These are phyloP conservation scores for Dalechampia spathulata DNA, from an alignment of 441 rosid species.

Conservation along the genomic window DNA sequence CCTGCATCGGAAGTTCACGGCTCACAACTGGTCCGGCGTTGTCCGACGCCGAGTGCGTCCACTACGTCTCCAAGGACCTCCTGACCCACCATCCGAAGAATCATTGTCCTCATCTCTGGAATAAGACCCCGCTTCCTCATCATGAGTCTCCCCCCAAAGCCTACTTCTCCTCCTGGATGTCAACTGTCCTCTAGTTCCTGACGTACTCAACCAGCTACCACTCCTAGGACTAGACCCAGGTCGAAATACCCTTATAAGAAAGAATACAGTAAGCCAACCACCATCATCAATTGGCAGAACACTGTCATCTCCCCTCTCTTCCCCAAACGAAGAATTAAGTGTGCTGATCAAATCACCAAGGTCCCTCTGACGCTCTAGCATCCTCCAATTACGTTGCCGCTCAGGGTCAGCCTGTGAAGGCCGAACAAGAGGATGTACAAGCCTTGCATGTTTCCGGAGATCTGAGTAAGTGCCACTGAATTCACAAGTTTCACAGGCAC, in stretches of 20 bases:
- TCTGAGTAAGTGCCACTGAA: conserved; percentile 72
- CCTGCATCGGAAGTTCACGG: not conserved
- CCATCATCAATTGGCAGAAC: conserved; percentile 57
- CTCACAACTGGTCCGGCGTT: conserved; percentile 40
- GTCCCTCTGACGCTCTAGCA: conserved; percentile 93
- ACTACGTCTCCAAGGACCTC: conserved; percentile 33
- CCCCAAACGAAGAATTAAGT: conserved; percentile 75
- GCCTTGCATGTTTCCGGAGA: conserved; percentile 90
- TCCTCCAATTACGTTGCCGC: conserved; percentile 85
- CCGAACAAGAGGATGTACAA: conserved; percentile 73
- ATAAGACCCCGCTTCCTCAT: conserved; percentile 56
- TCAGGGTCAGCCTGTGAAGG: conserved; percentile 92
- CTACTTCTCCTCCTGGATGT: conserved; percentile 60
- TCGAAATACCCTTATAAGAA: conserved; percentile 74
- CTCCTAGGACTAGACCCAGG: conserved; percentile 65
- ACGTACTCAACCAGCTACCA: conserved; percentile 61
- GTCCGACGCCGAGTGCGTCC: conserved; percentile 32
- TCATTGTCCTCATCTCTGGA: conserved; percentile 61
- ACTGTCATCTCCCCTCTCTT: conserved; percentile 56
- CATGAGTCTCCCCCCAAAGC: conserved; percentile 76
- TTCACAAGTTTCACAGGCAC: conserved; percentile 84
- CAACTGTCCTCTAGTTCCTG: conserved; percentile 59
- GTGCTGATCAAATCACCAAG: conserved; percentile 93
- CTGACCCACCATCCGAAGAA: conserved; percentile 47
- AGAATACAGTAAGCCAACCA: conserved; percentile 78